These are phyloP conservation scores for Rubia yunnanensis DNA, from an alignment of 257 asterid genomes.

Conservation along the genomic window DNA sequence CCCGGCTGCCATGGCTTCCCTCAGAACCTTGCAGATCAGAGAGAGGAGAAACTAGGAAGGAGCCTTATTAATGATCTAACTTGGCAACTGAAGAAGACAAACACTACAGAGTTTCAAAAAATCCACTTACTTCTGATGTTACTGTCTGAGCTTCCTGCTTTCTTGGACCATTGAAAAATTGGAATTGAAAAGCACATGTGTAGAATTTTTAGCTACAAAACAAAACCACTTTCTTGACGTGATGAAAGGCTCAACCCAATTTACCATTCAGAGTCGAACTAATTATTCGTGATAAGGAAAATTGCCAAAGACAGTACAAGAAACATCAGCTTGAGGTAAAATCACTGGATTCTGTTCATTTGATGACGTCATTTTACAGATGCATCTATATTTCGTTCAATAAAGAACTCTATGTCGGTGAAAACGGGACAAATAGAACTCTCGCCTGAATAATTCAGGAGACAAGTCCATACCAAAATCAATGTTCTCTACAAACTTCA, in stretches of 20 bases:
- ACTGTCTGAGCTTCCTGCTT: neutral
- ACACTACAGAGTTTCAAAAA: neutral
- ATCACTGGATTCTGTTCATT: neutral
- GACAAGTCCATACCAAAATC: no score
- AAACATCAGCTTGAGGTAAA: neutral
- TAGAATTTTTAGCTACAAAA: neutral
- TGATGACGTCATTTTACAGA: neutral
- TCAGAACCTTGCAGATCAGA: neutral
- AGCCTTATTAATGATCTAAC: constrained; percentile 12
- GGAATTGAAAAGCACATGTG: neutral
- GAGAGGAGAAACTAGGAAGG: neutral
- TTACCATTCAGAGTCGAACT: neutral
- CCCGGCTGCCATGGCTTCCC: constrained; percentile 38
- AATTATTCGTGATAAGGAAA: neutral
- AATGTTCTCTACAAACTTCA: neutral
- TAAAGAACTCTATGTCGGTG: neutral
- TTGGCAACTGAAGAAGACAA: constrained; percentile 14
- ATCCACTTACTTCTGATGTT: neutral
- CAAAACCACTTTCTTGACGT: neutral
- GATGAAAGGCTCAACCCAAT: neutral
- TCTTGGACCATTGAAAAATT: neutral
- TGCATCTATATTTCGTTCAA: neutral
- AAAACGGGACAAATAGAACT: neutral
- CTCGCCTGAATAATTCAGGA: no score
- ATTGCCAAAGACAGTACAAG: neutral